Percentiles rank a stretch among this genome's conserved stretches.
Evolutionary conservation across 2,329 filamentous ascomycete genomes (phyloP).

Genomic region (Arachnopeziza araneosa): DNA sequence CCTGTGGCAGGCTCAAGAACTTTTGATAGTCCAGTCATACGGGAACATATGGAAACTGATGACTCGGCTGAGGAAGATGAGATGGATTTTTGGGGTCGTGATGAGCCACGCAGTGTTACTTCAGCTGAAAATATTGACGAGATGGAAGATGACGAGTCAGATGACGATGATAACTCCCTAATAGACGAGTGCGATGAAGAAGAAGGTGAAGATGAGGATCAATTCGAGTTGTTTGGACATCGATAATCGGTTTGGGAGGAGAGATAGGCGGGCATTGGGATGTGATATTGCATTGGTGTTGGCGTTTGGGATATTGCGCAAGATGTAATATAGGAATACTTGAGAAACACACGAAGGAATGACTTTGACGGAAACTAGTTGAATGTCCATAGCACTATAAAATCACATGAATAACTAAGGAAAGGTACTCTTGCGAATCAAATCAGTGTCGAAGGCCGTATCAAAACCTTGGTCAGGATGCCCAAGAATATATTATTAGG

Average conservation of each 20-base stretch:
- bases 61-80: slow-evolving; percentile 45
- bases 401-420: neutral
- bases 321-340: neutral
- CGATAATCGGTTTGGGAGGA: slow-evolving; percentile 28
- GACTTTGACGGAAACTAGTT: neutral
- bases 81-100: slow-evolving; percentile 42
- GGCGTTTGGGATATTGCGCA: neutral
- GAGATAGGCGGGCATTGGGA: neutral
- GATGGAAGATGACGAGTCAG: slow-evolving; percentile 20
- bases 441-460: neutral
- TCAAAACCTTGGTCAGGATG: neutral
- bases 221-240: slow-evolving; percentile 48
- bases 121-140: slow-evolving; percentile 25
- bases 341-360: neutral
- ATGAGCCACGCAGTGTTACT: slow-evolving; percentile 34
- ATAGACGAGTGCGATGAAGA: slow-evolving; percentile 34
- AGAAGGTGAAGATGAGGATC: slow-evolving; percentile 40
- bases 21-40: slow-evolving; percentile 13
- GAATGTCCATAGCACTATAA: neutral
- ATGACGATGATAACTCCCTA: slow-evolving; percentile 24
- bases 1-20: slow-evolving; percentile 29
- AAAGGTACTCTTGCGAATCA: neutral
- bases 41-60: slow-evolving; percentile 41
- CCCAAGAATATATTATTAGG: neutral
- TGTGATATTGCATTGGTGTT: neutral